Evolutionary conservation across 2,329 filamentous ascomycete genomes (phyloP).

Genomic region (Monosporascus sp.): DNA sequence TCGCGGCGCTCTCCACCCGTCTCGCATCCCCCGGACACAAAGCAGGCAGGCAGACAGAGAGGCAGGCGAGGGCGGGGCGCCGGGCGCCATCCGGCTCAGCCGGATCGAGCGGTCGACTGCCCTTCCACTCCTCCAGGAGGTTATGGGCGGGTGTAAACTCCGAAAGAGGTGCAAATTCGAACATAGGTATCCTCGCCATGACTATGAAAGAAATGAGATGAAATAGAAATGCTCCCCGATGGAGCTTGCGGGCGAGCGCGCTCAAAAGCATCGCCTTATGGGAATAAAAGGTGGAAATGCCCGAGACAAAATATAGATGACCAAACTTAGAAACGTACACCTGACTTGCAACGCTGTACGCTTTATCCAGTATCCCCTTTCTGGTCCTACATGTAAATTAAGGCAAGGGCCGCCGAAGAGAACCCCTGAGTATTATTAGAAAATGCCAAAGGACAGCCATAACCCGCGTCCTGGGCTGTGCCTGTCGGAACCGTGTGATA

Average conservation of each 20-base stretch:
- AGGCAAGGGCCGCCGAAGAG: conserved; percentile 1
- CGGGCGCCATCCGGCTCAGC: background rate
- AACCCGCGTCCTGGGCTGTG: conserved; percentile 5
- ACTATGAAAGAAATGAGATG: too few relatives aligned
- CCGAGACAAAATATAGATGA: background rate
- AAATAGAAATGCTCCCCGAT: too few relatives aligned
- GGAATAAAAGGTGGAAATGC: background rate
- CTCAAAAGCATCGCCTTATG: background rate
- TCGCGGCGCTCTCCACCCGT: background rate
- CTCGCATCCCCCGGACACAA: background rate
- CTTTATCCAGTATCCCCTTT: conserved; percentile 24
- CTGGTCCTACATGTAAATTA: conserved; percentile 22
- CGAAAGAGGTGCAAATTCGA: too few relatives aligned
- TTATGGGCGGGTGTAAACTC: too few relatives aligned
- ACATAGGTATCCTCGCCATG: too few relatives aligned
- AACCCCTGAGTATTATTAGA: background rate
- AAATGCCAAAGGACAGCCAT: conserved; percentile 9
- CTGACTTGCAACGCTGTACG: conserved; percentile 5
- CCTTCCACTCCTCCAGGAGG: background rate
- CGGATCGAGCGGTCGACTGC: background rate
- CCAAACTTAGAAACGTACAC: background rate
- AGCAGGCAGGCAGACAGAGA: background rate
- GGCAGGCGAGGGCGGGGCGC: background rate
- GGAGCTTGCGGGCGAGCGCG: background rate
- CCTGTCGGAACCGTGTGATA: conserved; percentile 4